Conservation (phyloP, 148 eudicot genomes). For the Suaeda aralocaspica region DNA sequence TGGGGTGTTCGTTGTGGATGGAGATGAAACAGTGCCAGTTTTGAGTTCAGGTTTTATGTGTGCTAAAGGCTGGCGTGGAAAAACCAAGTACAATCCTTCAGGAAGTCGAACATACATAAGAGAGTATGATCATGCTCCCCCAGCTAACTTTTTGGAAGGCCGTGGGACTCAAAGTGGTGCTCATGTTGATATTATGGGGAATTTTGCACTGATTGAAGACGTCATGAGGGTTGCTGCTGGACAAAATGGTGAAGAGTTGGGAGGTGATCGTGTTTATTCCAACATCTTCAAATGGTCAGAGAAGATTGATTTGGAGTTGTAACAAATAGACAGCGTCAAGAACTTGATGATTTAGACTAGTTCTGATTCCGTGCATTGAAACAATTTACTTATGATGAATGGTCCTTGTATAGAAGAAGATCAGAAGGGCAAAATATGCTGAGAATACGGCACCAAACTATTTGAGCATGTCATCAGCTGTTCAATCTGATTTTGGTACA, state of each 20-base stretch:
- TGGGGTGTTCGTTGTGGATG: slow-evolving; percentile 70
- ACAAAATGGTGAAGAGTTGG: slow-evolving; percentile 67
- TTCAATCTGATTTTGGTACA: background rate
- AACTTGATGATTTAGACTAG: background rate
- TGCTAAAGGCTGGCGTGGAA: slow-evolving; percentile 98
- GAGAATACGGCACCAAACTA: background rate
- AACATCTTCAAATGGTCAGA: slow-evolving; percentile 84
- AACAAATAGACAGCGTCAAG: too few species aligned
- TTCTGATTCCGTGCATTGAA: background rate
- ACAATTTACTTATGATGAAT: too few species aligned
- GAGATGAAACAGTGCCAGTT: slow-evolving; percentile 92
- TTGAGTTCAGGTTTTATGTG: slow-evolving; percentile 92
- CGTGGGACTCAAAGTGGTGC: slow-evolving; percentile 97
- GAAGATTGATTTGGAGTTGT: slow-evolving; percentile 57
- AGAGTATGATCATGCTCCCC: slow-evolving; percentile 92
- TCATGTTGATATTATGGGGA: slow-evolving; percentile 94
- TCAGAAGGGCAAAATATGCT: background rate
- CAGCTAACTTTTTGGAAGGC: slow-evolving; percentile 78
- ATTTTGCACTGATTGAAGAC: slow-evolving; percentile 89
- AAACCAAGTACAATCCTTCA: slow-evolving; percentile 81
- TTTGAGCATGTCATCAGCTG: background rate
- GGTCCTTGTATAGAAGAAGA: too few species aligned
- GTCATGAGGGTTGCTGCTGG: slow-evolving; percentile 89
- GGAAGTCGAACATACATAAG: slow-evolving; percentile 59
- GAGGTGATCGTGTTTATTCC: slow-evolving; percentile 83